Base-by-base conservation (phyloP, 805 yeast genomes). In the Komagataella populi region DNA sequence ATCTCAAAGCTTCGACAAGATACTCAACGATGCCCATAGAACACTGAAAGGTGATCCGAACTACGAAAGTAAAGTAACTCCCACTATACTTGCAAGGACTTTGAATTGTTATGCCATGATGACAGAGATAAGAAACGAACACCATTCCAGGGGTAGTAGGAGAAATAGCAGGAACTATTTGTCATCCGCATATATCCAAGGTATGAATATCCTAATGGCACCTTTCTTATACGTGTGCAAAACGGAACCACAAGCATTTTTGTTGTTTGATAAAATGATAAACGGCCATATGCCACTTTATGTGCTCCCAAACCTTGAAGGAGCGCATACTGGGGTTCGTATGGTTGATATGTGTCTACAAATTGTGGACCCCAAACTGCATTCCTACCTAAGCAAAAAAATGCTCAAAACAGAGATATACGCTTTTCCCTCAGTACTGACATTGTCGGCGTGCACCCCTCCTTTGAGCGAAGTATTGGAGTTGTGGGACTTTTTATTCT, bases 401-500 rank as follows among this genome's bases (percentile, higher is more conserved):
- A 72, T 84, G 59, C 69, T 89, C 51, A 82, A 85, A 23, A 90
- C 96, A 0, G 89, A 88, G 59, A 80, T 89, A 23, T 89, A 89
- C 63, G 96, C 95, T 0, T 81, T 89, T 56, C 86, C 89, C 3
- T 81, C 90, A 0, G 85, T 88, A 1, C 67, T 90, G 55, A 89
- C 97, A 0, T 68, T 90, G 48, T 81, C 90, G 52, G 91, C 96
- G 2, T 87, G 96, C 59, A 87, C 95, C 5, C 95, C 95, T 7
- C 90, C 96, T 0, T 69, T 90, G 47, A 68, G 70, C 36, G 87
- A 89, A 55, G 85, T 86, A 1, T 66, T 89, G 44, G 77, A 80
- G 53, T 70, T 89, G 16, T 89, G 97, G 97, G 97, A 89, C 63
- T 85, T 89, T 56, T 67, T 88, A 58, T 84, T 89, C 65, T 95